Conservation (phyloP, 352 stramenopile species). For the Globisporangium heterothallicum region DNA sequence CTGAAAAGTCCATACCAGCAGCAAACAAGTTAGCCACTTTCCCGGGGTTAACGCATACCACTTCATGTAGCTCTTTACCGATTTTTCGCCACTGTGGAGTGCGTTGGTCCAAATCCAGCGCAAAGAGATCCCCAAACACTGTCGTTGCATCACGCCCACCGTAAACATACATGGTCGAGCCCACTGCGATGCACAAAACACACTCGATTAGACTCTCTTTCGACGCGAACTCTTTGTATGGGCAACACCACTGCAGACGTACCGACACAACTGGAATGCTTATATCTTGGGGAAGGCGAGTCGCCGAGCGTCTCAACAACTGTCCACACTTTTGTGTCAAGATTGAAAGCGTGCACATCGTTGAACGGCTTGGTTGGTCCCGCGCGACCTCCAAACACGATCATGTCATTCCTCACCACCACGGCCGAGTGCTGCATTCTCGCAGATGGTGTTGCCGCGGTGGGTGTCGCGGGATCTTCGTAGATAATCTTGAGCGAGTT, state of each 20-base stretch:
- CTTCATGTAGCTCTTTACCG: constrained; percentile 19
- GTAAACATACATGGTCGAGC: constrained; percentile 60
- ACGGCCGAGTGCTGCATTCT: constrained; percentile 77
- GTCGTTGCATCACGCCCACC: constrained; percentile 61
- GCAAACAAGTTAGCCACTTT: neutral
- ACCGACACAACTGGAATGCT: constrained; percentile 64
- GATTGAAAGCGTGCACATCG: constrained; percentile 55
- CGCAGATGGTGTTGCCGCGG: constrained; percentile 24
- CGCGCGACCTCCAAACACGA: constrained; percentile 77
- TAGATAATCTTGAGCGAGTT: constrained; percentile 27
- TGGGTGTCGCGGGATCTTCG: constrained; percentile 6
- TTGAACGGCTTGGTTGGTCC: constrained; percentile 63
- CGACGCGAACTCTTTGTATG: neutral
- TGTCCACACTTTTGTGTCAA: constrained; percentile 42
- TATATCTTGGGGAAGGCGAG: constrained; percentile 57
- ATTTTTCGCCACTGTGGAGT: constrained; percentile 44
- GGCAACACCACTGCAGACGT: neutral
- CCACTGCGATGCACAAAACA: constrained; percentile 30
- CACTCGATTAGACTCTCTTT: neutral
- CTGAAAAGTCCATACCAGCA: constrained; percentile 3
- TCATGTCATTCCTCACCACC: constrained; percentile 44
- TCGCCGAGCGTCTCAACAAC: constrained; percentile 23
- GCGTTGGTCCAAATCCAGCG: constrained; percentile 41
- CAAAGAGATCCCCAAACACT: constrained; percentile 68
- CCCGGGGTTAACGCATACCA: neutral